phyloP scores from a whole-genome alignment of 768 basidiomycete species.

The Naematelia aurantialba region DNA sequence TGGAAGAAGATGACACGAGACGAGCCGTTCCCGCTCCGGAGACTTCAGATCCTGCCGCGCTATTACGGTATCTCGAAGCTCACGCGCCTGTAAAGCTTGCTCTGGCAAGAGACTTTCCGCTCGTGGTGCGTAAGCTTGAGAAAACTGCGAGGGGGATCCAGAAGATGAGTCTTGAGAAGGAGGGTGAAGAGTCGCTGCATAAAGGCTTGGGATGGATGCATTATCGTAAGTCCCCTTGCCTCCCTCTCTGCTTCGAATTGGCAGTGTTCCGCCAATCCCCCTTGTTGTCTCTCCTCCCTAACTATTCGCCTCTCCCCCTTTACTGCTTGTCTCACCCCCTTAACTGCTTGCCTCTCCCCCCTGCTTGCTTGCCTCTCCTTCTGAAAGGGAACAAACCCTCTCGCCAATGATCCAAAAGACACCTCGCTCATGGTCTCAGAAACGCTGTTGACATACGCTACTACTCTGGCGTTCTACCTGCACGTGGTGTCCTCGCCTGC shows the following conservation, averaged over 20 bases:
- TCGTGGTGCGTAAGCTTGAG: conserved; percentile 41
- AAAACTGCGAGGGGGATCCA: conserved; percentile 46
- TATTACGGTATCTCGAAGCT: conserved; percentile 39
- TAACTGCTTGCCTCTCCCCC: no score
- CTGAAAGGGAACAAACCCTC: no score
- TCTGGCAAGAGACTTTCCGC: conserved; percentile 46
- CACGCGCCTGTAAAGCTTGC: conserved; percentile 48
- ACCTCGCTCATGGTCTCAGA: conserved; percentile 55
- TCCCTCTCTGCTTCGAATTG: no score
- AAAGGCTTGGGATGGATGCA: conserved; percentile 56
- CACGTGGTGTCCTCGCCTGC: conserved; percentile 66
- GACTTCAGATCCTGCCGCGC: conserved; percentile 25
- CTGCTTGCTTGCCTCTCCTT: no score
- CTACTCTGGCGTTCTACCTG: conserved; percentile 86
- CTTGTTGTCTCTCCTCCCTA: no score
- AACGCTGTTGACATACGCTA: conserved; percentile 81
- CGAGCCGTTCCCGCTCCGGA: conserved; percentile 25
- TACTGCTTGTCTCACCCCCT: no score
- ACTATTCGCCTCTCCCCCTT: no score
- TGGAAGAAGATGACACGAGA: conserved; percentile 2
- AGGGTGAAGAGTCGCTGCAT: conserved; percentile 36
- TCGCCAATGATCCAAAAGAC: not conserved
- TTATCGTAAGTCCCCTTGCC: conserved; percentile 64
- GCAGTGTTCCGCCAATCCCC: no score
- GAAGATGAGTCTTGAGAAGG: conserved; percentile 37